Percentiles rank a stretch among this genome's conserved stretches.
Evolutionary conservation across 2,329 filamentous ascomycete species (phyloP).

Genomic region (Fusarium floridanum): DNA sequence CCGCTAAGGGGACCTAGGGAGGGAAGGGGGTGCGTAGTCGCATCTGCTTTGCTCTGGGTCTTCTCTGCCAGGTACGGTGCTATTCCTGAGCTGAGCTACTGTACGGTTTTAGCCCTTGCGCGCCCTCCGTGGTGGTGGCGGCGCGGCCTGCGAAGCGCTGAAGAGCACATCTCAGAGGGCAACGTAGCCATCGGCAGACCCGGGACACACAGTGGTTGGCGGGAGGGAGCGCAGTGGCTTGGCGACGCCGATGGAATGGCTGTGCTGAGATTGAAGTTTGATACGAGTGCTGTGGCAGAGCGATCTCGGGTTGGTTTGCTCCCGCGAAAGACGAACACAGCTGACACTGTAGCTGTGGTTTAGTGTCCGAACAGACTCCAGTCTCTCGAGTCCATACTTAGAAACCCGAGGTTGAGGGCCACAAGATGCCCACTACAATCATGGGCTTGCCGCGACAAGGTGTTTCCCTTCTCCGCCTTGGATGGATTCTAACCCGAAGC

Average conservation of each 20-base stretch:
- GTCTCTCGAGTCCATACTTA: conserved; percentile 5
- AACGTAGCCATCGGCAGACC: conserved; percentile 21
- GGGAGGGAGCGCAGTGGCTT: conserved; percentile 9
- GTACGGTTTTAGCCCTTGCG: conserved; percentile 22
- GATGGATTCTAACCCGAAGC: conserved; percentile 21
- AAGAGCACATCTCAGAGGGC: conserved; percentile 10
- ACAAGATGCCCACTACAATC: conserved; percentile 6
- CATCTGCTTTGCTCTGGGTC: background rate
- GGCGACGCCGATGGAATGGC: conserved; percentile 16
- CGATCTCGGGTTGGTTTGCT: background rate
- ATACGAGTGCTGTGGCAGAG: background rate
- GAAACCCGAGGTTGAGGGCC: conserved; percentile 3
- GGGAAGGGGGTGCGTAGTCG: conserved; percentile 24
- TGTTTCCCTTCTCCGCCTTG: conserved; percentile 18
- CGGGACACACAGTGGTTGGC: conserved; percentile 18
- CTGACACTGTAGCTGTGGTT: background rate
- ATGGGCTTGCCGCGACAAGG: conserved; percentile 13
- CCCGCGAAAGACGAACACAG: background rate
- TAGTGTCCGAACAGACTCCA: background rate
- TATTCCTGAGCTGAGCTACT: conserved; percentile 12
- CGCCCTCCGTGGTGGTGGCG: conserved; percentile 13
- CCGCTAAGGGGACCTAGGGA: conserved; percentile 35
- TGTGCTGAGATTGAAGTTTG: conserved; percentile 15
- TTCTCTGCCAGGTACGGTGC: conserved; percentile 6
- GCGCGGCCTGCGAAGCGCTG: conserved; percentile 3